These are phyloP conservation scores for Stylonectria norvegica DNA, from an alignment of 2,329 filamentous ascomycete genomes.

Conservation along the genomic window DNA sequence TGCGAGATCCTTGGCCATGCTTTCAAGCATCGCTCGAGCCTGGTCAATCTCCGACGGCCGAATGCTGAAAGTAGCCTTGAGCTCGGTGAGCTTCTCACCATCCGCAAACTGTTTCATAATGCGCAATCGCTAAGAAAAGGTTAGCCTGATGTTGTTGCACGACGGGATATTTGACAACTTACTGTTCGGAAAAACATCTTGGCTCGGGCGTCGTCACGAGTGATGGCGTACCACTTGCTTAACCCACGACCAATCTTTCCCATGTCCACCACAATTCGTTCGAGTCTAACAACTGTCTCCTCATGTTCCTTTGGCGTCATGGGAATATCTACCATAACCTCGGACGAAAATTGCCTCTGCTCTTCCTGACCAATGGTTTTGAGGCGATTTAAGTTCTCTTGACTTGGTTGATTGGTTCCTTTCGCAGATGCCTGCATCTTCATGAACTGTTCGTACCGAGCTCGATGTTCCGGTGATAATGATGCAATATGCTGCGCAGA, in stretches of 20 bases:
- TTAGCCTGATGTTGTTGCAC: conserved; percentile 29
- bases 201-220: conserved; percentile 48
- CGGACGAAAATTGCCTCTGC: conserved; percentile 35
- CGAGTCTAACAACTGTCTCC: conserved; percentile 44
- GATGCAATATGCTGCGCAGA: conserved; percentile 36
- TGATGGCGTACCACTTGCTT: conserved; percentile 46
- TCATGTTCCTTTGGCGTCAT: conserved; percentile 45
- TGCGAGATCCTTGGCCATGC: conserved; percentile 49
- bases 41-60: conserved; percentile 49
- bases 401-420: conserved; percentile 14
- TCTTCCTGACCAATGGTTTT: conserved; percentile 40
- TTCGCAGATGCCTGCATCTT: conserved; percentile 25
- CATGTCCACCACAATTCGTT: conserved; percentile 41
- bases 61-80: conserved; percentile 52
- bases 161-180: conserved; percentile 27
- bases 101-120: conserved; percentile 53
- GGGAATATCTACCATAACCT: conserved; percentile 43
- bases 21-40: conserved; percentile 45
- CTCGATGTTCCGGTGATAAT: conserved; percentile 44
- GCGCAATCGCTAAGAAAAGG: conserved; percentile 45
- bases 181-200: conserved; percentile 53
- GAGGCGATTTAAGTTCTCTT: conserved; percentile 32
- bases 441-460: conserved; percentile 40
- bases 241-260: conserved; percentile 43
- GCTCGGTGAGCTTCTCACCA: conserved; percentile 42